Evolutionary conservation across 345 rosid species (phyloP).

Genomic region (Fremontodendron californicum): DNA sequence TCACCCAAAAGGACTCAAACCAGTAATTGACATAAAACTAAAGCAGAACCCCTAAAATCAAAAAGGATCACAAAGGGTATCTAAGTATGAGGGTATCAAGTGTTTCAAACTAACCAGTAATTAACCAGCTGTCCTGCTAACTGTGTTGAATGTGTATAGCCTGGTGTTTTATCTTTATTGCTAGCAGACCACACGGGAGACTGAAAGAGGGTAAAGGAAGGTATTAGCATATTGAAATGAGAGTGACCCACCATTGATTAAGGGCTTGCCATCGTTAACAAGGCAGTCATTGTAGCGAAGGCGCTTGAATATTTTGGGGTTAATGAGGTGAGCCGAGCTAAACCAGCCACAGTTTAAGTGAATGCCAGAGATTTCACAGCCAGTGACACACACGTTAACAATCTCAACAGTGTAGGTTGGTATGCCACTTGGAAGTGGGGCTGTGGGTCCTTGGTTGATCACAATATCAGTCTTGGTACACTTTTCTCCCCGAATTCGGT

Average conservation of each 20-base stretch:
- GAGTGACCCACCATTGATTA: constrained; percentile 50
- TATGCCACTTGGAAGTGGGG: constrained; percentile 66
- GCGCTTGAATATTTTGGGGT: constrained; percentile 81
- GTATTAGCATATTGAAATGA: constrained; percentile 78
- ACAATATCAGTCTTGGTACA: constrained; percentile 58
- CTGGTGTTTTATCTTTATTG: background rate
- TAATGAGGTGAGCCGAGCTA: constrained; percentile 68
- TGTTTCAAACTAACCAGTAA: background rate
- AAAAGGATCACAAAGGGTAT: no score
- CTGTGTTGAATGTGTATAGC: background rate
- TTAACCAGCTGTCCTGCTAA: no score
- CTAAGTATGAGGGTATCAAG: background rate
- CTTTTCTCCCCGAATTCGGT: constrained; percentile 51
- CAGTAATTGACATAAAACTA: constrained; percentile 6
- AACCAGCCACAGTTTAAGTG: constrained; percentile 90
- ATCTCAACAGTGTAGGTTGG: constrained; percentile 83
- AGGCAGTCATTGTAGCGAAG: constrained; percentile 79
- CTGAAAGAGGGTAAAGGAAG: constrained; percentile 64
- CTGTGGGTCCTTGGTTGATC: constrained; percentile 64
- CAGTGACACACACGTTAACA: constrained; percentile 56
- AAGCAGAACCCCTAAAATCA: constrained; percentile 7
- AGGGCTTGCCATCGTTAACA: constrained; percentile 75
- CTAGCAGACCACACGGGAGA: constrained; percentile 58
- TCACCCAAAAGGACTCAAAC: background rate
- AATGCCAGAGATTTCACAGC: constrained; percentile 61